These are phyloP conservation scores for Quercus gilva DNA, from an alignment of 306 rosid species.

Conservation along the genomic window DNA sequence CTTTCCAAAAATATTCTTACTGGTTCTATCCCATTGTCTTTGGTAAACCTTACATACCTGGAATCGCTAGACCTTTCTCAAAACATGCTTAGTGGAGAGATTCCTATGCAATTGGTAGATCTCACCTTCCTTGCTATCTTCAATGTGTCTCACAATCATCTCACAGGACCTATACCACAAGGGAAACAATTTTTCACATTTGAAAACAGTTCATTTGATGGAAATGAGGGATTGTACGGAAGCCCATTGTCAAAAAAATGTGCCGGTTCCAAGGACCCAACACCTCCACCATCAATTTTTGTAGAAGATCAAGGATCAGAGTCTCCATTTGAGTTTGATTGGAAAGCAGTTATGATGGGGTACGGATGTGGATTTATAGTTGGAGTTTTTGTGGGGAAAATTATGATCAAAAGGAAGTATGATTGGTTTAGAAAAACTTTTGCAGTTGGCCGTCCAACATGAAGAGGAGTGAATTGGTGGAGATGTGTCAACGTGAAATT, in stretches of 20 bases:
- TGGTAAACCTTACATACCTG: not conserved
- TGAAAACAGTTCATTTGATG: slow-evolving; percentile 1
- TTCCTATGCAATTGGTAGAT: not conserved
- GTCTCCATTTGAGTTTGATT: not conserved
- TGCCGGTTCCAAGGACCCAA: not conserved
- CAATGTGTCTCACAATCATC: not conserved
- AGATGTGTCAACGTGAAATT: too few relatives aligned
- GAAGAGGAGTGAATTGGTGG: not conserved
- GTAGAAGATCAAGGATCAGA: not conserved
- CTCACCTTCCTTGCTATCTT: not conserved
- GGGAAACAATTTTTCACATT: slow-evolving; percentile 6
- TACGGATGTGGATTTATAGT: not conserved
- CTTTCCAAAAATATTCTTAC: not conserved
- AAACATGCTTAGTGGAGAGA: not conserved
- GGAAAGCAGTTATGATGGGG: slow-evolving; percentile 8
- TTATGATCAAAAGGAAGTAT: not conserved
- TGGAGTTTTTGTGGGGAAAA: not conserved
- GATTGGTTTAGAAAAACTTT: not conserved
- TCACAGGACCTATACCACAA: not conserved
- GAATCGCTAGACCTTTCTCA: not conserved
- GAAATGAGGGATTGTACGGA: slow-evolving; percentile 11
- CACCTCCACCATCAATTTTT: not conserved
- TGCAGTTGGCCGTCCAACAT: not conserved
- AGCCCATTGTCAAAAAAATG: slow-evolving; percentile 14
- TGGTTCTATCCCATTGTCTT: not conserved